Evolutionary conservation across 1,284 basidiomycete genomes (phyloP).

Genomic region (Ganoderma lucidum): DNA sequence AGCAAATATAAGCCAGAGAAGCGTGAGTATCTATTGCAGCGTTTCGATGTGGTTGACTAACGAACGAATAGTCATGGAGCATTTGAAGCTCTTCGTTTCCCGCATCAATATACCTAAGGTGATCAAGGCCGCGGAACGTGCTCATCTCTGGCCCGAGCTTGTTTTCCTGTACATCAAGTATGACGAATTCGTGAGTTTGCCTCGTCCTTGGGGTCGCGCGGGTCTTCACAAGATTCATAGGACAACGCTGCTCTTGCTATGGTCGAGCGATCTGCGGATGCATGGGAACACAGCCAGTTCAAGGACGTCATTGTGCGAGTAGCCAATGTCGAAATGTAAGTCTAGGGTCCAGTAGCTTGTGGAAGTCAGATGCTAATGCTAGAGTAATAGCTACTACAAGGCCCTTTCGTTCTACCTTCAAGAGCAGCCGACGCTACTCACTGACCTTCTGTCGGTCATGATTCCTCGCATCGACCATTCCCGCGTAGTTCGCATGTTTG

Average conservation of each 20-base stretch:
- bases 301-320: conserved; percentile 95
- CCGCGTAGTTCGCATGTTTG: conserved; percentile 96
- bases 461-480: conserved; percentile 94
- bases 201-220: not conserved
- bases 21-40: conserved; percentile 58
- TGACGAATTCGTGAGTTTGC: conserved; percentile 82
- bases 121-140: conserved; percentile 93
- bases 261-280: conserved; percentile 97
- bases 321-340: conserved; percentile 96
- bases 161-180: conserved; percentile 99
- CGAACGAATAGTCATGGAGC: conserved; percentile 87
- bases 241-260: conserved; percentile 97
- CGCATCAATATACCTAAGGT: conserved; percentile 96
- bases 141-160: conserved; percentile 99
- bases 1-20: conserved; percentile 98
- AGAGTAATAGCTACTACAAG: conserved; percentile 79
- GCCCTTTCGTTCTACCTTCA: conserved; percentile 89
- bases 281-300: conserved; percentile 99
- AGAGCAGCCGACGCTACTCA: conserved; percentile 93
- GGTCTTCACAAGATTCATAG: conserved; percentile 46
- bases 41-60: not conserved
- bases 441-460: conserved; percentile 92
- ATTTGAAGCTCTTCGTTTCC: conserved; percentile 96
- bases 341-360: not conserved
- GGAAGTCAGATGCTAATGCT: conserved; percentile 16